Percentiles rank a stretch among this genome's conserved stretches.
phyloP scores from a whole-genome alignment of 805 yeast species.

The Starmerella floricola region DNA sequence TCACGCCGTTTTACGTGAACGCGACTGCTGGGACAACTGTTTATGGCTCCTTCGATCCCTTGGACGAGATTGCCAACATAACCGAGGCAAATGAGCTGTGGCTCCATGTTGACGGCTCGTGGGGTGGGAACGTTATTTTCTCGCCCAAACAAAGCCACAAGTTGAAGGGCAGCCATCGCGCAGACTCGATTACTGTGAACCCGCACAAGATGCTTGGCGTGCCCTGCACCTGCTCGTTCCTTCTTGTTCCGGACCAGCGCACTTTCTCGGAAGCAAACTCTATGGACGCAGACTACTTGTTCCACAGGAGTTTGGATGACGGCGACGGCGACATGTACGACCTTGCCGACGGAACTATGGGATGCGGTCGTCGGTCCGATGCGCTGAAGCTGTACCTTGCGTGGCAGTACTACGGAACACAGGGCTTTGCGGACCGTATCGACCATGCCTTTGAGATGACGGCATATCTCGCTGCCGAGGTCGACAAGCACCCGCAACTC shows the following conservation, averaged over 20 bases:
- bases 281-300: conserved; percentile 64
- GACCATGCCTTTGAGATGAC: conserved; percentile 63
- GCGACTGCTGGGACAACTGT: conserved; percentile 88
- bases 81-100: conserved; percentile 48
- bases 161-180: conserved; percentile 49
- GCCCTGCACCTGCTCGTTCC: conserved; percentile 55
- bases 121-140: conserved; percentile 82
- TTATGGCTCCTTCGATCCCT: conserved; percentile 68
- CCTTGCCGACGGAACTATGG: conserved; percentile 83
- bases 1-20: conserved; percentile 60
- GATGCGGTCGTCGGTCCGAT: conserved; percentile 80
- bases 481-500: conserved; percentile 36
- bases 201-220: conserved; percentile 88
- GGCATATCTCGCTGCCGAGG: conserved; percentile 43
- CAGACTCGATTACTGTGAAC: conserved; percentile 66
- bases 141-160: conserved; percentile 36
- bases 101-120: conserved; percentile 80
- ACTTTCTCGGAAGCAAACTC: conserved; percentile 63
- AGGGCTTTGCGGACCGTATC: conserved; percentile 53
- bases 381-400: conserved; percentile 64
- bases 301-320: conserved; percentile 51
- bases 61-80: conserved; percentile 41
- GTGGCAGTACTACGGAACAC: conserved; percentile 66
- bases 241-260: conserved; percentile 56
- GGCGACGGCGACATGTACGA: conserved; percentile 45